These are phyloP conservation scores for Daldinia bambusicola DNA, from an alignment of 495 filamentous ascomycete genomes.

Conservation along the genomic window DNA sequence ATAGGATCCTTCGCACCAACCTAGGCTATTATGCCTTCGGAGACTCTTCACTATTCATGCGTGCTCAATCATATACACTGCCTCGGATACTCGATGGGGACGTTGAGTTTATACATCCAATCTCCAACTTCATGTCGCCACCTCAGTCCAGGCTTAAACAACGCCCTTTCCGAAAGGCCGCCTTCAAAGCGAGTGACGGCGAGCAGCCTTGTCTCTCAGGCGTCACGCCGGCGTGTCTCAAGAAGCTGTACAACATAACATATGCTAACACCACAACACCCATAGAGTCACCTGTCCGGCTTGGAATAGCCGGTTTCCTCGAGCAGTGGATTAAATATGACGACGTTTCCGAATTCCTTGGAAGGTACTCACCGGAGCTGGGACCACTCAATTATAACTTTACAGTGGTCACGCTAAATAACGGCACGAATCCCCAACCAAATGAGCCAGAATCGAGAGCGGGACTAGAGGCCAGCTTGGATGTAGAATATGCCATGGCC, in stretches of 20 bases:
- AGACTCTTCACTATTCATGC: slow-evolving; percentile 41
- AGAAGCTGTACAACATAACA: slow-evolving; percentile 55
- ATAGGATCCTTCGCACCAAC: slow-evolving; percentile 53
- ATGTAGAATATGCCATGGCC: slow-evolving; percentile 74
- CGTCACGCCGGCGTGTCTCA: slow-evolving; percentile 52
- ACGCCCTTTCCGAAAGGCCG: slow-evolving; percentile 13
- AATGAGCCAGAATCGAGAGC: slow-evolving; percentile 45
- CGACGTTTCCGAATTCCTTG: slow-evolving; percentile 67
- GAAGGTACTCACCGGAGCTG: slow-evolving; percentile 61
- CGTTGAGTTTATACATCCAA: slow-evolving; percentile 56
- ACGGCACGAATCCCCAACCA: slow-evolving; percentile 63
- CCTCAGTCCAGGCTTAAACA: slow-evolving; percentile 15
- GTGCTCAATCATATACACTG: slow-evolving; percentile 58
- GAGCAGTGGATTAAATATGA: slow-evolving; percentile 70
- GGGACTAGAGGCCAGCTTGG: slow-evolving; percentile 73
- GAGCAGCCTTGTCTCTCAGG: slow-evolving; percentile 45
- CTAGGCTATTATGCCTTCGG: slow-evolving; percentile 51
- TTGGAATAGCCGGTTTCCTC: slow-evolving; percentile 77
- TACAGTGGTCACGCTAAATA: slow-evolving; percentile 68
- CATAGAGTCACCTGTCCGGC: slow-evolving; percentile 43
- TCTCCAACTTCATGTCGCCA: slow-evolving; percentile 56
- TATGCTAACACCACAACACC: slow-evolving; percentile 41
- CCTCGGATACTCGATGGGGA: slow-evolving; percentile 54
- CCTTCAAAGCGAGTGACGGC: slow-evolving; percentile 11
- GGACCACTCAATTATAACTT: slow-evolving; percentile 64